Conservation (phyloP, 1,284 basidiomycete species). For the Ceratobasidium sp. region DNA sequence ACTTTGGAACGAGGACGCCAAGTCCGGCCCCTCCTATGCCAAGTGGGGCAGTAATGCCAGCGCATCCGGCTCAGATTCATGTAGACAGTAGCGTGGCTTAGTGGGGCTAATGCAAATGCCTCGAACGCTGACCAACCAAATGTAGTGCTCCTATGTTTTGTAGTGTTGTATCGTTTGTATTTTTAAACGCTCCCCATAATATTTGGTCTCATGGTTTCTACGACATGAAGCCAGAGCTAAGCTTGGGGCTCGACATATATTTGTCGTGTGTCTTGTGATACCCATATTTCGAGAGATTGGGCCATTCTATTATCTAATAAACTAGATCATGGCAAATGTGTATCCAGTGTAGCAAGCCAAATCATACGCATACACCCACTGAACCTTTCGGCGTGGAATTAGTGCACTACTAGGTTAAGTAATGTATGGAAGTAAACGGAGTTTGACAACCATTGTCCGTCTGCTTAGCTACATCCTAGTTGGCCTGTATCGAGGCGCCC, state of each 20-base stretch:
- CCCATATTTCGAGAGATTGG: too few species aligned
- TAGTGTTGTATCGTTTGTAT: neutral
- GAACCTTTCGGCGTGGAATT: neutral
- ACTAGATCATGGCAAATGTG: too few species aligned
- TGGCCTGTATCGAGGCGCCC: neutral
- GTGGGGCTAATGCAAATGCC: neutral
- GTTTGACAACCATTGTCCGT: too few species aligned
- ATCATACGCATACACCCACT: slow-evolving; percentile 3
- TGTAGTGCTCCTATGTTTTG: neutral
- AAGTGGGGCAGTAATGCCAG: slow-evolving; percentile 5
- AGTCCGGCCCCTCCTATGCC: slow-evolving; percentile 14
- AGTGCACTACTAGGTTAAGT: neutral
- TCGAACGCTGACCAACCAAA: too few species aligned
- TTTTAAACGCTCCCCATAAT: neutral
- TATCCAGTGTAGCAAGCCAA: neutral
- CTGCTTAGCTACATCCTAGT: neutral
- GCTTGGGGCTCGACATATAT: too few species aligned
- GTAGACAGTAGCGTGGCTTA: slow-evolving; percentile 7
- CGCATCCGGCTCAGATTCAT: slow-evolving; percentile 14
- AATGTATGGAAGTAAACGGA: neutral
- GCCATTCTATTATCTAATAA: too few species aligned
- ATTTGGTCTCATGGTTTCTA: too few species aligned
- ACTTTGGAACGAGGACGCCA: slow-evolving; percentile 21
- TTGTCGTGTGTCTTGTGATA: too few species aligned
- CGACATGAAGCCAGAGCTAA: too few species aligned